phyloP scores from a whole-genome alignment of 1,284 basidiomycete genomes.

The Moesziomyces sp. region DNA sequence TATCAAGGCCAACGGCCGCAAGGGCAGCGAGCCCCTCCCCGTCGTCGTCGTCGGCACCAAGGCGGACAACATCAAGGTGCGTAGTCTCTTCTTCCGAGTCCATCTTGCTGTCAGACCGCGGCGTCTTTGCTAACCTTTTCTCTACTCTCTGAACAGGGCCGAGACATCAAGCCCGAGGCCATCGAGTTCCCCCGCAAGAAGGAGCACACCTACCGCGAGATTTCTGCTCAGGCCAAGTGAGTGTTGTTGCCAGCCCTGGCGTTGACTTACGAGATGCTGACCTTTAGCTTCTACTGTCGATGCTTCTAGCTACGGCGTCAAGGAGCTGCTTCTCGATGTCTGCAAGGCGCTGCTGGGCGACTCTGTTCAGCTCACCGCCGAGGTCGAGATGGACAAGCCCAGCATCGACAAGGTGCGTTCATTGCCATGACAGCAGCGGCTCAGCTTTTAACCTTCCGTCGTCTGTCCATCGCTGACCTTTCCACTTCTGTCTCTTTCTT shows the following conservation, averaged over 20 bases:
- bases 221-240: conserved; percentile 46
- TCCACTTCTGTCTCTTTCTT: neutral
- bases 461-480: too few relatives aligned
- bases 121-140: neutral
- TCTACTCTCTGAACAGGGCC: conserved; percentile 8
- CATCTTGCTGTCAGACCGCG: neutral
- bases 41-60: conserved; percentile 46
- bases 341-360: conserved; percentile 49
- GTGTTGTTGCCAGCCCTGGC: conserved; percentile 1
- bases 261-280: neutral
- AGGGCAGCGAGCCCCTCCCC: conserved; percentile 46
- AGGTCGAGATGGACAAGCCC: conserved; percentile 38
- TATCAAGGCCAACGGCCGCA: conserved; percentile 43
- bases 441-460: neutral
- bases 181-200: conserved; percentile 52
- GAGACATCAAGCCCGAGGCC: conserved; percentile 46
- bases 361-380: conserved; percentile 40
- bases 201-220: conserved; percentile 48
- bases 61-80: conserved; percentile 47
- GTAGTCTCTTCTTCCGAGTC: neutral
- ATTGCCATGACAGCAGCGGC: neutral
- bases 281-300: neutral
- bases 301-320: conserved; percentile 40
- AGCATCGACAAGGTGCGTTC: conserved; percentile 34
- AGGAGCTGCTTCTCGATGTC: conserved; percentile 45